Base-by-base conservation (phyloP, 192 early-diverging fungal species). In the Cetraspora pellucida region DNA sequence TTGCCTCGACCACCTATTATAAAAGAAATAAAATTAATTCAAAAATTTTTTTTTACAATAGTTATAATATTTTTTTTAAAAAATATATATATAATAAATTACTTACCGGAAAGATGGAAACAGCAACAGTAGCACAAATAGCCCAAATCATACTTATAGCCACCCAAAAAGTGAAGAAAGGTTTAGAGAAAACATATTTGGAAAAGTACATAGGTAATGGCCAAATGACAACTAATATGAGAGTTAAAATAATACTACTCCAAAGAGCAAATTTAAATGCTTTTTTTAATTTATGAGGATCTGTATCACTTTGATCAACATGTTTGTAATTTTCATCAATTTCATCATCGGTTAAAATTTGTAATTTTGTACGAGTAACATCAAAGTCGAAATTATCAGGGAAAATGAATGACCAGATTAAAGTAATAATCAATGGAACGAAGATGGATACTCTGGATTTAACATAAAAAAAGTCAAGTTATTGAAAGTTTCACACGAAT, bases 141-240 rank as follows among this genome's bases (percentile, higher is more conserved):
- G 85, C 81, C 91, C 91, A 92, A 25, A 87, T 79, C 45, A 93
- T 85, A 21, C 87, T 84, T 7, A 93, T 78, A 0, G 86, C 72
- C 4, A 92, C 86, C 91, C 91, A 92, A 6, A 89, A 89, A 3
- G 89, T 90, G 72, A 93, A 92, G 84, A 93, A 93, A 1, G 80
- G 71, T 30, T 77, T 82, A 8, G 81, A 74, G 78, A 93, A 92
- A 10, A 92, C 87, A 68, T 92, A 93, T 8, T 82, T 78, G 6
- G 86, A 84, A 17, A 81, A 77, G 75, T 89, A 92, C 88, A 92
- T 85, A 13, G 91, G 91, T 58, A 92, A 75, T 8, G 91, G 91
- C 91, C 91, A 93, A 25, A 93, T 27, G 4, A 92, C 58, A 59
- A 92, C 82, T 21, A 92, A 64, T 7, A 85, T 63, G 2, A 93